A percentile compares a stretch with the other conserved stretches of the same genome.
These are phyloP conservation scores for Porphyrellus sp. DNA, from an alignment of 1,284 basidiomycete species.

Conservation along the genomic window DNA sequence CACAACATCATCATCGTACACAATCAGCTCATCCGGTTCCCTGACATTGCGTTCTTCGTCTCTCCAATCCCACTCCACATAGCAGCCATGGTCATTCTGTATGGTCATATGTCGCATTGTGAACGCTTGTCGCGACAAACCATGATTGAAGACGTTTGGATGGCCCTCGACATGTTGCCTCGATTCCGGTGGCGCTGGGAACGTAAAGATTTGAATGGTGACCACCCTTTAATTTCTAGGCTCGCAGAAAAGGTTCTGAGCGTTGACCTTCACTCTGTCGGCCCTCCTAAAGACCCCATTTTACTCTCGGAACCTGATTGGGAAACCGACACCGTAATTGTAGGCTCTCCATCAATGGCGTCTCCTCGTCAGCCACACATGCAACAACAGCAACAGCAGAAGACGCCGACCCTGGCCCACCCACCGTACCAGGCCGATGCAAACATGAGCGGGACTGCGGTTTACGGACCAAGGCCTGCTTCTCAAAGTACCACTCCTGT, in stretches of 20 bases:
- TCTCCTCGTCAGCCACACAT: constrained; percentile 31
- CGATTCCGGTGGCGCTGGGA: constrained; percentile 86
- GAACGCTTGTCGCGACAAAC: constrained; percentile 58
- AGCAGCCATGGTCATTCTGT: constrained; percentile 82
- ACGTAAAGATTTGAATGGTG: constrained; percentile 69
- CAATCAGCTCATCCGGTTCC: constrained; percentile 73
- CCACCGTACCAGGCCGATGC: constrained; percentile 23
- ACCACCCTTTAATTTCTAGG: constrained; percentile 75
- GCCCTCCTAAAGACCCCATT: constrained; percentile 53
- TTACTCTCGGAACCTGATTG: constrained; percentile 68
- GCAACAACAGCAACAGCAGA: constrained; percentile 37
- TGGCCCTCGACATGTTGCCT: constrained; percentile 80
- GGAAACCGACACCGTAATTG: constrained; percentile 48
- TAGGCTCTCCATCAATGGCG: constrained; percentile 31
- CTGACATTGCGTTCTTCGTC: constrained; percentile 80
- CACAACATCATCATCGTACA: constrained; percentile 82
- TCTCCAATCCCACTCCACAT: constrained; percentile 82
- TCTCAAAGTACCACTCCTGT: constrained; percentile 35
- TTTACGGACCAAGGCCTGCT: constrained; percentile 38
- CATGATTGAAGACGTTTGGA: constrained; percentile 75
- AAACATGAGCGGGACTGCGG: constrained; percentile 18
- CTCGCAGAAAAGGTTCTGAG: constrained; percentile 74
- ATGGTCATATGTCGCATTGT: constrained; percentile 75
- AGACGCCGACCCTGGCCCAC: constrained; percentile 44
- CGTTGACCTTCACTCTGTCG: constrained; percentile 59